A percentile compares a stretch with the other conserved stretches of the same genome.
phyloP scores from a whole-genome alignment of 257 asterid species.

The Penstemon barbatus region DNA sequence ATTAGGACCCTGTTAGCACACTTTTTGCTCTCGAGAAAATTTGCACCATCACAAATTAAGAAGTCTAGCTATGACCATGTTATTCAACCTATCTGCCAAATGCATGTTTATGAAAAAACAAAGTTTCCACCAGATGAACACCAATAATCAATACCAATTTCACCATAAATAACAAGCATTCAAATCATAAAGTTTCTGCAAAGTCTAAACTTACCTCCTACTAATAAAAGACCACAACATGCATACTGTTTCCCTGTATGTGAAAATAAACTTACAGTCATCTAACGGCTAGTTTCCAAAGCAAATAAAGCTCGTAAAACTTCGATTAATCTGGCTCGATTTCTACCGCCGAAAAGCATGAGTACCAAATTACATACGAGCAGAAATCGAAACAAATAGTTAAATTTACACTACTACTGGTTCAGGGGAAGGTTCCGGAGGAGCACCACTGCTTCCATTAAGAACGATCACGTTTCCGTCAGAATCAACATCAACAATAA shows the following conservation, averaged over 20 bases:
- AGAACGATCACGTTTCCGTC: constrained; percentile 67
- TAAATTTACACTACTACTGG: constrained; percentile 44
- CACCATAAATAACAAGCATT: not conserved
- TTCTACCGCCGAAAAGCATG: not conserved
- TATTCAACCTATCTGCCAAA: not conserved
- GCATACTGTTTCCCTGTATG: not conserved
- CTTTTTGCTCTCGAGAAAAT: too few relatives aligned
- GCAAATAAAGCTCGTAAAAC: not conserved
- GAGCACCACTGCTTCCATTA: constrained; percentile 58
- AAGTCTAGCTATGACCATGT: too few relatives aligned
- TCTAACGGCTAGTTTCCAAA: not conserved
- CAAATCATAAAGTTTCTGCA: not conserved
- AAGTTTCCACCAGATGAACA: not conserved
- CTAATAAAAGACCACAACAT: not conserved
- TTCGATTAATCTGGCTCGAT: not conserved
- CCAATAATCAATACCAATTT: not conserved
- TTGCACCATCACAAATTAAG: too few relatives aligned
- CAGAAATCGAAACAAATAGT: not conserved
- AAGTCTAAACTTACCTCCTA: not conserved
- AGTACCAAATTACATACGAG: constrained; percentile 23
- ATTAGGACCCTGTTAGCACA: too few relatives aligned
- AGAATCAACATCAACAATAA: constrained; percentile 58
- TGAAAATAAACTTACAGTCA: not conserved
- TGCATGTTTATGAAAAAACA: too few relatives aligned
- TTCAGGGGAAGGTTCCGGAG: constrained; percentile 51